phyloP scores from a whole-genome alignment of 345 rosid genomes.

The Brassica rapa region DNA sequence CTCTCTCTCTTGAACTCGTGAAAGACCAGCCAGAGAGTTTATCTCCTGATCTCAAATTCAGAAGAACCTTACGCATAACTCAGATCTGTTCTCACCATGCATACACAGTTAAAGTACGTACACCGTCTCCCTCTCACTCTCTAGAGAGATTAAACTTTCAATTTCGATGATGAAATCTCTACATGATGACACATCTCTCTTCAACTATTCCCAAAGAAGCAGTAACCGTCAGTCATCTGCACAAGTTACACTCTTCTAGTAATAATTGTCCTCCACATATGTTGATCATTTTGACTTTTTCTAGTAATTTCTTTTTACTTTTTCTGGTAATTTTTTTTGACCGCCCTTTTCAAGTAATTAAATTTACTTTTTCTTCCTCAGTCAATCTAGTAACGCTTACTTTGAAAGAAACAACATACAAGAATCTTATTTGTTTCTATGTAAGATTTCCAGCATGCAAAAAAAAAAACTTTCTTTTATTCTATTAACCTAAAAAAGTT shows the following conservation, averaged over 20 bases:
- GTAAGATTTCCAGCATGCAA: slow-evolving; percentile 34
- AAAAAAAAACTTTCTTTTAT: not conserved
- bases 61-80: slow-evolving; percentile 12
- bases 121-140: slow-evolving; percentile 9
- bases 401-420: not conserved
- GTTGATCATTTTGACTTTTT: slow-evolving; percentile 31
- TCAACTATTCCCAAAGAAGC: slow-evolving; percentile 17
- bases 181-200: slow-evolving; percentile 26
- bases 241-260: slow-evolving; percentile 18
- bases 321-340: slow-evolving; percentile 17
- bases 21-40: slow-evolving; percentile 34
- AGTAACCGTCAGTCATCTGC: slow-evolving; percentile 28
- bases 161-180: slow-evolving; percentile 10
- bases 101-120: slow-evolving; percentile 18
- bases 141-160: not conserved
- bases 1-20: slow-evolving; percentile 17
- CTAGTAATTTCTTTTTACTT: slow-evolving; percentile 23
- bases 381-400: slow-evolving; percentile 12
- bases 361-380: not conserved
- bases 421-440: slow-evolving; percentile 5
- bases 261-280: slow-evolving; percentile 17
- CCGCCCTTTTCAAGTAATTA: not conserved
- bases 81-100: slow-evolving; percentile 12
- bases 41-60: slow-evolving; percentile 37
- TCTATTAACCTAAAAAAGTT: slow-evolving; percentile 11